phyloP scores from a whole-genome alignment of 1,284 basidiomycete genomes.

The Erythrobasidium hasegawianum region DNA sequence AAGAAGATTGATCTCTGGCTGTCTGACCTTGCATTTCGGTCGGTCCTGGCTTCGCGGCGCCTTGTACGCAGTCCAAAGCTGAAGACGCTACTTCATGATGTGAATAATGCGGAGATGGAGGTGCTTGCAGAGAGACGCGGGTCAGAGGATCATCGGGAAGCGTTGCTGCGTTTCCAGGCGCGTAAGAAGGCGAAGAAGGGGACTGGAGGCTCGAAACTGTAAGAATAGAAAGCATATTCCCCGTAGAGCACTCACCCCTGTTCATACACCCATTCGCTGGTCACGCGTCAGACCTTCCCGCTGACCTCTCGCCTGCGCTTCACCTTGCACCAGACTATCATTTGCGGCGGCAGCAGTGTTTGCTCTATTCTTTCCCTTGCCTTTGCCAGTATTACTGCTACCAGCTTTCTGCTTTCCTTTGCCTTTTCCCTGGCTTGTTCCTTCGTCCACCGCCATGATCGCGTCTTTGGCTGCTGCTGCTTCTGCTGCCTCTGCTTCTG shows the following conservation, averaged over 20 bases:
- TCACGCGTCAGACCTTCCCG: slow-evolving; percentile 11
- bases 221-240: neutral
- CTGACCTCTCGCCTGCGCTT: slow-evolving; percentile 2
- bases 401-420: slow-evolving; percentile 1
- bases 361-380: slow-evolving; percentile 18
- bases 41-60: slow-evolving; percentile 33
- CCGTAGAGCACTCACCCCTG: neutral
- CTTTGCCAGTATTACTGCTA: neutral
- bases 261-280: slow-evolving; percentile 22
- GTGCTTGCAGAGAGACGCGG: slow-evolving; percentile 28
- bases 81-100: slow-evolving; percentile 28
- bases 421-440: slow-evolving; percentile 11
- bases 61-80: slow-evolving; percentile 18
- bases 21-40: slow-evolving; percentile 26
- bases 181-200: slow-evolving; percentile 36
- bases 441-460: slow-evolving; percentile 7
- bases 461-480: neutral
- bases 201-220: slow-evolving; percentile 19
- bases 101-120: slow-evolving; percentile 36
- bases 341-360: neutral
- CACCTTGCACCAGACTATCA: slow-evolving; percentile 13
- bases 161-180: slow-evolving; percentile 33
- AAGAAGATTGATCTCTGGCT: slow-evolving; percentile 23
- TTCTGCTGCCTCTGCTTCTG: slow-evolving; percentile 7
- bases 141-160: slow-evolving; percentile 33